phyloP scores from a whole-genome alignment of 768 basidiomycete genomes.

The Phanerochaete carnosa region DNA sequence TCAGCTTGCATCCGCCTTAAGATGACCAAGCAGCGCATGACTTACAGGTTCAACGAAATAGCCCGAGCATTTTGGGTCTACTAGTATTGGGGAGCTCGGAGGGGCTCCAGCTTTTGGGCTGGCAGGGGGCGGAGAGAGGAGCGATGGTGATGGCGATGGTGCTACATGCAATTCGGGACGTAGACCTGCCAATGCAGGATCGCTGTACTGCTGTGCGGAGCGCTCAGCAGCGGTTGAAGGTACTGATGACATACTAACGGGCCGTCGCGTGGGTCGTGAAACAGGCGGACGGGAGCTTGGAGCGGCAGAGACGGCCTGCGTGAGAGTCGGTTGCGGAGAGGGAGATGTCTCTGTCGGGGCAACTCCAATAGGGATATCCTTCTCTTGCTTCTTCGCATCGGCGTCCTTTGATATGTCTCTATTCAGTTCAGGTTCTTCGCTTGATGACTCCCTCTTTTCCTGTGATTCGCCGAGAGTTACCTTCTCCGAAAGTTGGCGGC shows the following conservation, averaged over 20 bases:
- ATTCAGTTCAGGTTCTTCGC: neutral
- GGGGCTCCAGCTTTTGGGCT: neutral
- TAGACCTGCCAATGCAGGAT: conserved; percentile 48
- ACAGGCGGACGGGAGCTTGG: neutral
- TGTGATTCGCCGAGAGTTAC: conserved; percentile 55
- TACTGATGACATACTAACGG: neutral
- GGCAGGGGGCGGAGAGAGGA: conserved; percentile 22
- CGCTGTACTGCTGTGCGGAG: conserved; percentile 41
- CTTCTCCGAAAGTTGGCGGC: conserved; percentile 35
- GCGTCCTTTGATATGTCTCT: no score
- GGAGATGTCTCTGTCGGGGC: no score
- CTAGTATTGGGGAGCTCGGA: conserved; percentile 60
- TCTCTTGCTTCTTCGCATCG: no score
- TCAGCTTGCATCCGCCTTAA: neutral
- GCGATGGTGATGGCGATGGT: conserved; percentile 23
- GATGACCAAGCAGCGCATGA: conserved; percentile 12
- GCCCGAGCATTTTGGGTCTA: conserved; percentile 86
- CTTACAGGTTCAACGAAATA: conserved; percentile 96
- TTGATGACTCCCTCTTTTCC: conserved; percentile 9
- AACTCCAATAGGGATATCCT: no score
- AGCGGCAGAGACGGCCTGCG: neutral
- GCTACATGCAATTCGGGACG: conserved; percentile 26
- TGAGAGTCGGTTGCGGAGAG: neutral
- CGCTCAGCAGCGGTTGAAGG: conserved; percentile 34
- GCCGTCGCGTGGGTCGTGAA: neutral